A percentile compares a stretch with the other conserved stretches of the same genome.
Conservation (phyloP, 768 basidiomycete genomes). For the Naematelia encephala region DNA sequence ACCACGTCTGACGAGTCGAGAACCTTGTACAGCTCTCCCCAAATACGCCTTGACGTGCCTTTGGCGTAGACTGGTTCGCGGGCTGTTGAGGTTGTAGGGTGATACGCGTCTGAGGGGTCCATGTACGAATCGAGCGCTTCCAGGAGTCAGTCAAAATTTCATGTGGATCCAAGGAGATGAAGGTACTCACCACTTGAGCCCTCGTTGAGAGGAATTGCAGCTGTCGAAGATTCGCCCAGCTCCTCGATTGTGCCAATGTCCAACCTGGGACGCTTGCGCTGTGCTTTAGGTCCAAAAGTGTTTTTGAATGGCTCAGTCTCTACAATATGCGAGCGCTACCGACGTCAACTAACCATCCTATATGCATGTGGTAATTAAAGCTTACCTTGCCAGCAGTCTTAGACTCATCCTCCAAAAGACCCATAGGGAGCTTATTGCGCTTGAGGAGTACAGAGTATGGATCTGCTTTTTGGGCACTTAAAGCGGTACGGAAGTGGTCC, state of each 20-base stretch:
- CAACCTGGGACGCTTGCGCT: constrained; percentile 81
- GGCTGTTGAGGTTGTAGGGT: constrained; percentile 44
- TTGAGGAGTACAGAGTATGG: constrained; percentile 93
- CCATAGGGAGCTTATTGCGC: constrained; percentile 96
- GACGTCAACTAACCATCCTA: constrained; percentile 9
- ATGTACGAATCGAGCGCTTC: not conserved
- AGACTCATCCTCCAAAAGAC: constrained; percentile 80
- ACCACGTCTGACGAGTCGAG: constrained; percentile 98
- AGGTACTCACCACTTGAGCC: constrained; percentile 55
- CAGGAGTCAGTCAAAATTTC: not conserved
- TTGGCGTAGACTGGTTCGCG: constrained; percentile 92
- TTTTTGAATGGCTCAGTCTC: constrained; percentile 92
- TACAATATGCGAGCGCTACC: constrained; percentile 82
- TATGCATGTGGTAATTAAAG: not conserved
- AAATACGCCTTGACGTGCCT: constrained; percentile 91
- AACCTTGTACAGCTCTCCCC: constrained; percentile 97
- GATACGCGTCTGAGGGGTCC: constrained; percentile 33
- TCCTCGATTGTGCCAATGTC: constrained; percentile 92
- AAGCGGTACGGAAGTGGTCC: constrained; percentile 90
- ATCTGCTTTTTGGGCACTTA: constrained; percentile 78
- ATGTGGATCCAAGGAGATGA: no score
- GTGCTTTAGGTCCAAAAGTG: constrained; percentile 93
- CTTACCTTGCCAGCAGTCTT: constrained; percentile 78
- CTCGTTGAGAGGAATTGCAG: constrained; percentile 51
- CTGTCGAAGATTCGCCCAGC: constrained; percentile 56